Evolutionary conservation across 768 basidiomycete species (phyloP).

Genomic region (Sarcomyxa edulis): DNA sequence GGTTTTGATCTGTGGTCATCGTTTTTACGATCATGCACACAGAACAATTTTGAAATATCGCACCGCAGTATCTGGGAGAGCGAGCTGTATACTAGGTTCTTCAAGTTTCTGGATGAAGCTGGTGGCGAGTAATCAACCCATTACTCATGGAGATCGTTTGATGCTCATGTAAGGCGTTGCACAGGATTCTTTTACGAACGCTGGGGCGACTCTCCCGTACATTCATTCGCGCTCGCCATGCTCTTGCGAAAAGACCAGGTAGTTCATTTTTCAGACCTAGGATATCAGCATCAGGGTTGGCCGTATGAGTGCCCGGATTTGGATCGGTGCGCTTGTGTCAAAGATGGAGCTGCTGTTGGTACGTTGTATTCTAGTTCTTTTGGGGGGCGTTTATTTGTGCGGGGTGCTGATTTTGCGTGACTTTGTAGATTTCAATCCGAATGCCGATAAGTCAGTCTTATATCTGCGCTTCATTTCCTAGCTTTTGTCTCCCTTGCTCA

Average conservation of each 20-base stretch:
- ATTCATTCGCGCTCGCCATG: slow-evolving; percentile 23
- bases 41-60: slow-evolving; percentile 27
- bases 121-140: slow-evolving; percentile 12
- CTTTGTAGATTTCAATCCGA: too few relatives aligned
- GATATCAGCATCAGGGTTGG: slow-evolving; percentile 25
- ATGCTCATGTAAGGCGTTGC: neutral
- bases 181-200: slow-evolving; percentile 27
- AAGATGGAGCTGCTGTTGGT: slow-evolving; percentile 12
- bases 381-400: too few relatives aligned
- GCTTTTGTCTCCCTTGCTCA: too few relatives aligned
- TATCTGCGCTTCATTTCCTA: too few relatives aligned
- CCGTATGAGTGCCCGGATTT: slow-evolving; percentile 17
- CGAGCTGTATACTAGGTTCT: slow-evolving; percentile 18
- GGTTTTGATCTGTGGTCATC: neutral
- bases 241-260: slow-evolving; percentile 22
- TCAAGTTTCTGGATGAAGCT: slow-evolving; percentile 18
- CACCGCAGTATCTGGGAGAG: slow-evolving; percentile 22
- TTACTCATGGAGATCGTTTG: neutral
- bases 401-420: too few relatives aligned
- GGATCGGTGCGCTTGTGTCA: slow-evolving; percentile 17
- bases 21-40: neutral
- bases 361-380: neutral
- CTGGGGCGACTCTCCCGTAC: slow-evolving; percentile 23
- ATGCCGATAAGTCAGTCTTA: too few relatives aligned
- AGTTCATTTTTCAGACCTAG: slow-evolving; percentile 20